phyloP scores from a whole-genome alignment of 1,284 basidiomycete genomes.

The Cutaneotrichosporon cyanovorans region DNA sequence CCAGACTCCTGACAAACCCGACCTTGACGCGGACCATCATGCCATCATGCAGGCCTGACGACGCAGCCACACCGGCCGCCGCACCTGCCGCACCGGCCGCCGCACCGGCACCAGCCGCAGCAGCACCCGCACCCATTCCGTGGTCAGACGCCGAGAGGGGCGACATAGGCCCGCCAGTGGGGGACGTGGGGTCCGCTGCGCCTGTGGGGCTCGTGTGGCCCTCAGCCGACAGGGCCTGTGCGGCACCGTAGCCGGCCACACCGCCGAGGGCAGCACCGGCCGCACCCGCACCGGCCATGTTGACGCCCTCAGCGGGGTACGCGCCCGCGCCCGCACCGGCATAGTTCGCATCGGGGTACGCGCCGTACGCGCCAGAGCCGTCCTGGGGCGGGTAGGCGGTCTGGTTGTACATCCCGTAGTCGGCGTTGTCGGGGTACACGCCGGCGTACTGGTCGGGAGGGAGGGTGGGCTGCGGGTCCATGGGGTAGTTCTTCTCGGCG shows the following conservation, averaged over 20 bases:
- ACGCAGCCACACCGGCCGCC: conserved; percentile 9
- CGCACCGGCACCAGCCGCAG: conserved; percentile 3
- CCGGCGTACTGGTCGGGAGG: conserved; percentile 15
- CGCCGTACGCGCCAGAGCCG: conserved; percentile 8
- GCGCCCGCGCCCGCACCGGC: not conserved
- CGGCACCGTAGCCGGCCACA: conserved; percentile 10
- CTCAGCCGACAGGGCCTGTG: not conserved
- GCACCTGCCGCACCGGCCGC: conserved; percentile 2
- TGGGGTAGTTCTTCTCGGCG: conserved; percentile 16
- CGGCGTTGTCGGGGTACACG: conserved; percentile 12
- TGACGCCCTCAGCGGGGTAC: not conserved
- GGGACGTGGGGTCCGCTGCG: not conserved
- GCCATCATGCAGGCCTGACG: conserved; percentile 28
- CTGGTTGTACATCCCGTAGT: conserved; percentile 10
- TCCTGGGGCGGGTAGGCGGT: conserved; percentile 11
- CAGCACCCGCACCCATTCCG: conserved; percentile 2
- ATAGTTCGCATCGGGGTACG: not conserved
- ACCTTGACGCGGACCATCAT: conserved; percentile 41
- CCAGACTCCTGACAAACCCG: conserved; percentile 41
- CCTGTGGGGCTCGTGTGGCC: not conserved
- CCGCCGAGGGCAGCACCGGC: conserved; percentile 6
- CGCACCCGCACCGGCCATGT: conserved; percentile 5
- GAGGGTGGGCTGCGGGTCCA: conserved; percentile 10
- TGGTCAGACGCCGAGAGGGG: not conserved
- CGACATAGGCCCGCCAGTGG: not conserved